A percentile compares a stretch with the other conserved stretches of the same genome.
Conservation (phyloP, 768 basidiomycete genomes). For the Boletus rubescentipes region DNA sequence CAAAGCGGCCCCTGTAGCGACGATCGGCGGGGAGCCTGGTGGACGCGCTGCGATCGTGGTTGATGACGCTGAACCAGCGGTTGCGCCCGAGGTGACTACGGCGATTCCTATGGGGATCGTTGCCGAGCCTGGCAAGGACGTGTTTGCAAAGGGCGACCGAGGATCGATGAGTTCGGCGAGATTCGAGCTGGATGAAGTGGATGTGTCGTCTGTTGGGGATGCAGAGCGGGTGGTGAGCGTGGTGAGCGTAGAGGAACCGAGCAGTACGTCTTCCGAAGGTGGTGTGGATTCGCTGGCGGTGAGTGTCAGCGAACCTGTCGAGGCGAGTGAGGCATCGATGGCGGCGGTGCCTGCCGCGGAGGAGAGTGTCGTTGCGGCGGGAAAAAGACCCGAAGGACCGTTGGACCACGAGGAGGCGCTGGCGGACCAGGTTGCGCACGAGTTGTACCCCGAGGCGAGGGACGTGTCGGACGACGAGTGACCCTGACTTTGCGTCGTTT, state of each 20-base stretch:
- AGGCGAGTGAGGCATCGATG: neutral
- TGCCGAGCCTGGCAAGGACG: conserved; percentile 72
- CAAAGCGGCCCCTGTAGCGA: conserved; percentile 41
- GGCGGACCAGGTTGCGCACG: conserved; percentile 52
- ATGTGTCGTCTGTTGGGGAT: conserved; percentile 1
- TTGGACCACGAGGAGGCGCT: conserved; percentile 48
- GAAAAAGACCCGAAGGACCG: conserved; percentile 38
- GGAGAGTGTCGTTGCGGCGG: neutral
- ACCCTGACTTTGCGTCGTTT: too few relatives aligned
- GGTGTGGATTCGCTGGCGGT: neutral
- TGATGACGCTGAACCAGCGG: conserved; percentile 33
- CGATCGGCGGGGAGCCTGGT: conserved; percentile 51
- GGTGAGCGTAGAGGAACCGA: conserved; percentile 3
- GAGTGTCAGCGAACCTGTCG: neutral
- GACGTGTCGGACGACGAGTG: conserved; percentile 7
- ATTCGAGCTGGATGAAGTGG: conserved; percentile 10
- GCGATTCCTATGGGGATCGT: conserved; percentile 47
- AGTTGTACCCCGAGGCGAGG: conserved; percentile 47
- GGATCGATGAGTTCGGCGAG: conserved; percentile 45
- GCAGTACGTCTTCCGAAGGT: neutral
- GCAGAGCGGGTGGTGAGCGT: conserved; percentile 39
- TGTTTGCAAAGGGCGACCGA: conserved; percentile 57
- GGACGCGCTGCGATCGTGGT: conserved; percentile 57
- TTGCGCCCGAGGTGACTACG: conserved; percentile 31
- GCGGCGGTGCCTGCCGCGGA: neutral